Evolutionary conservation across 2,329 filamentous ascomycete genomes (phyloP).

Genomic region (Paraphoma sp.): DNA sequence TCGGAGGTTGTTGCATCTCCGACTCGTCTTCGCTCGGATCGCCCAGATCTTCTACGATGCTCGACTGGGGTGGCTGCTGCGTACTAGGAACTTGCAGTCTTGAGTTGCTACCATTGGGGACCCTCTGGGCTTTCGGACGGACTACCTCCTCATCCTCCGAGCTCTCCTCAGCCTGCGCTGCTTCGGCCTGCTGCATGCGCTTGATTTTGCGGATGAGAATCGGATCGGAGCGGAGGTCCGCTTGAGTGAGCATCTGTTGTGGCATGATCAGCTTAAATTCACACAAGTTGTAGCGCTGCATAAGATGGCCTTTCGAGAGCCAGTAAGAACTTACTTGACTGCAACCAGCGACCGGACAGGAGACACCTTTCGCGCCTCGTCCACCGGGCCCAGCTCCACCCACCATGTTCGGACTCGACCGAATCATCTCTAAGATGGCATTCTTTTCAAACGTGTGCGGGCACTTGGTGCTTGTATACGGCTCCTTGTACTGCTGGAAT

Average conservation of each 20-base stretch:
- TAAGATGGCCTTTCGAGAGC: not conserved
- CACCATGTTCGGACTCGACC: conserved; percentile 20
- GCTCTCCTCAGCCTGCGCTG: conserved; percentile 29
- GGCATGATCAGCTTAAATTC: conserved; percentile 3
- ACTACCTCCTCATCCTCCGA: conserved; percentile 31
- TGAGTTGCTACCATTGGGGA: not conserved
- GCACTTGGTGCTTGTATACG: conserved; percentile 71
- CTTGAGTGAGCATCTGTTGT: conserved; percentile 36
- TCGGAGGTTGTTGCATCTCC: not conserved
- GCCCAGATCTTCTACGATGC: conserved; percentile 28
- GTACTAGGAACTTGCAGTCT: conserved; percentile 7
- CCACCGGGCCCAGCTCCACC: conserved; percentile 19
- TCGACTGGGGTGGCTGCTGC: conserved; percentile 10
- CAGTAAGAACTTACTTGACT: conserved; percentile 47
- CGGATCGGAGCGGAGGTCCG: conserved; percentile 38
- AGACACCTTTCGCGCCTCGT: conserved; percentile 45
- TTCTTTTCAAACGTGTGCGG: conserved; percentile 75
- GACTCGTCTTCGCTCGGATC: conserved; percentile 22
- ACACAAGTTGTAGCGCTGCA: not conserved
- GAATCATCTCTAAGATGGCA: conserved; percentile 65
- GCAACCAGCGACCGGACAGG: conserved; percentile 73
- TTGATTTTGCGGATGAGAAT: conserved; percentile 47
- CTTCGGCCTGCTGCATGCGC: conserved; percentile 41
- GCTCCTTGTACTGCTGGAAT: conserved; percentile 68
- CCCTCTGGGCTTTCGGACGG: too few species aligned